Percentiles rank a stretch among this genome's conserved stretches.
phyloP scores from a whole-genome alignment of 257 asterid species.

The Nicotiana knightiana region DNA sequence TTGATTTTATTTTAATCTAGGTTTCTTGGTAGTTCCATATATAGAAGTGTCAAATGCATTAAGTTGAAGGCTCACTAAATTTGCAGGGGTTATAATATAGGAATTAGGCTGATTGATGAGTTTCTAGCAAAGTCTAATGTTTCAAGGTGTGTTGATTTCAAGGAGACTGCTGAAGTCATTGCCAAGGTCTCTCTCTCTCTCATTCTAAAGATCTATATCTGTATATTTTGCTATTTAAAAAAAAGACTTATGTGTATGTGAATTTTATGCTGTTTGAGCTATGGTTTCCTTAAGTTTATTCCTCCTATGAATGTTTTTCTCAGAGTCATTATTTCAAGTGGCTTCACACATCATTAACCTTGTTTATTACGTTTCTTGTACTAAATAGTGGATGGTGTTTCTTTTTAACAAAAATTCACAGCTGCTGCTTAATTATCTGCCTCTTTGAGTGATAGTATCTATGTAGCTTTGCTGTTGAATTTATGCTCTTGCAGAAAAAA shows the following conservation, averaged over 20 bases:
- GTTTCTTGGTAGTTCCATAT: not conserved
- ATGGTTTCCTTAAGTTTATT: not conserved
- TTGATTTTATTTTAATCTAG: not conserved
- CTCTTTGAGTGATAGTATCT: not conserved
- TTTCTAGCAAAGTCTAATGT: constrained; percentile 88
- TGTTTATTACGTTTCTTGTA: not conserved
- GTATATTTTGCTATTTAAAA: constrained; percentile 7
- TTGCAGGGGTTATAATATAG: constrained; percentile 86
- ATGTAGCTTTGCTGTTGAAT: not conserved
- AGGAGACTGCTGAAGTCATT: constrained; percentile 90
- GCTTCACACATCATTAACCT: not conserved
- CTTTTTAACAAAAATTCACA: not conserved
- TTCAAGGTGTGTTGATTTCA: constrained; percentile 84
- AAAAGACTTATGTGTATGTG: constrained; percentile 43
- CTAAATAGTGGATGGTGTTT: not conserved
- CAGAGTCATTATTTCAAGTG: not conserved
- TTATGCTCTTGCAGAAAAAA: not conserved
- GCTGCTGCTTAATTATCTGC: not conserved
- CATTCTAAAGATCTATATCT: not conserved
- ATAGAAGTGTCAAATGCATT: not conserved
- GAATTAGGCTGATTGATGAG: constrained; percentile 77
- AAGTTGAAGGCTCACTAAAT: not conserved
- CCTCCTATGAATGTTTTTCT: not conserved
- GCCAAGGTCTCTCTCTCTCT: constrained; percentile 56
- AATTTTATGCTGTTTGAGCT: constrained; percentile 37